These are phyloP conservation scores for Teratosphaeria zuluensis DNA, from an alignment of 2,329 filamentous ascomycete species.

Conservation along the genomic window DNA sequence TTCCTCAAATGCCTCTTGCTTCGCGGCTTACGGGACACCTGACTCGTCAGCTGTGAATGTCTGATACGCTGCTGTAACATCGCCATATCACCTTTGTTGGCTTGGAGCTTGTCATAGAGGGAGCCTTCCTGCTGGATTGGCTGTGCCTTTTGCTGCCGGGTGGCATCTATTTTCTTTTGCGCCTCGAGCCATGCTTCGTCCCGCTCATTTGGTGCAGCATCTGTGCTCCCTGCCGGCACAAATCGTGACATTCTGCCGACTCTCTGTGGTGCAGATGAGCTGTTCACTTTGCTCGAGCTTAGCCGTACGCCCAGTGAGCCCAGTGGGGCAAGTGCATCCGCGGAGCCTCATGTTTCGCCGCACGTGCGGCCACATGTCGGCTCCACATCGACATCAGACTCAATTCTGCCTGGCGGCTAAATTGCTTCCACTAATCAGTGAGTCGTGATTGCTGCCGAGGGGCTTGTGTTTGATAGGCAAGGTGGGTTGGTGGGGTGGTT, in stretches of 20 bases:
- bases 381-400: background rate
- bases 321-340: background rate
- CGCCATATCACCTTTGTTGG: constrained; percentile 60
- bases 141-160: constrained; percentile 46
- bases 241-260: constrained; percentile 37
- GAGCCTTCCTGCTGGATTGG: constrained; percentile 39
- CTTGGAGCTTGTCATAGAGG: constrained; percentile 66
- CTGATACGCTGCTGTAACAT: background rate
- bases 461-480: background rate
- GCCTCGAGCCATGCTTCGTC: constrained; percentile 56
- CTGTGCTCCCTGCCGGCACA: constrained; percentile 43
- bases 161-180: constrained; percentile 54
- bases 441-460: too few relatives aligned
- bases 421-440: background rate
- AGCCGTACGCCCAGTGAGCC: background rate
- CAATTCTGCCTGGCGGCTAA: background rate
- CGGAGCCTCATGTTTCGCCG: too few relatives aligned
- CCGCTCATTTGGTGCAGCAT: constrained; percentile 34
- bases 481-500: background rate
- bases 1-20: constrained; percentile 75
- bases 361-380: background rate
- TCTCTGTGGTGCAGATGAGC: background rate
- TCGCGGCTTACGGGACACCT: constrained; percentile 48
- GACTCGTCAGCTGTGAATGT: constrained; percentile 16
- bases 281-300: background rate